These are phyloP conservation scores for Cutaneotrichosporon sp. DNA, from an alignment of 1,284 basidiomycete genomes.

Conservation along the genomic window DNA sequence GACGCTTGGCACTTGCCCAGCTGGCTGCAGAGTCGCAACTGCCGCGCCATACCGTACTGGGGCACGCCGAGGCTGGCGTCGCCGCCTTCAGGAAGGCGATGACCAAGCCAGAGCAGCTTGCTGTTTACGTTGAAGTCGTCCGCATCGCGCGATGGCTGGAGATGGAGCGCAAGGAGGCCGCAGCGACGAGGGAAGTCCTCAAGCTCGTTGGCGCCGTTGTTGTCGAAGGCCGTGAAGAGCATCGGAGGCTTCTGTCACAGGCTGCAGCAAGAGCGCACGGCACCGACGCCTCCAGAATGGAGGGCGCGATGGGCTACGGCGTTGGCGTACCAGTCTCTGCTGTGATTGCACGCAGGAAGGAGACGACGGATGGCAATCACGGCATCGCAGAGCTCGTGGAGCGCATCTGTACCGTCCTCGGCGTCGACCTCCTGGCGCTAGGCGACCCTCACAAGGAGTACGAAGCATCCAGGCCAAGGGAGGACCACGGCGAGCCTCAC, in stretches of 20 bases:
- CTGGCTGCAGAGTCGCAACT: slow-evolving; percentile 69
- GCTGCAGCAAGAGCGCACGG: not conserved
- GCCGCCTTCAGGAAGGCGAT: slow-evolving; percentile 84
- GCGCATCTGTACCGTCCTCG: slow-evolving; percentile 66
- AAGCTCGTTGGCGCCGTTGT: slow-evolving; percentile 76
- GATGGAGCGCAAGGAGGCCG: slow-evolving; percentile 80
- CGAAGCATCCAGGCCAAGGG: slow-evolving; percentile 21
- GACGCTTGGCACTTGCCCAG: slow-evolving; percentile 59
- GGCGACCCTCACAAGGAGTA: slow-evolving; percentile 16
- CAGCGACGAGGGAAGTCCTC: slow-evolving; percentile 77
- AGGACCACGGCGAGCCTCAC: slow-evolving; percentile 14
- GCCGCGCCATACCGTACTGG: slow-evolving; percentile 66
- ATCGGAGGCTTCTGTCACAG: slow-evolving; percentile 11
- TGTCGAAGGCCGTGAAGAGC: slow-evolving; percentile 55
- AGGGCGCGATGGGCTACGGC: not conserved
- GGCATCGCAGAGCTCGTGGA: slow-evolving; percentile 72
- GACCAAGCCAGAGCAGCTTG: slow-evolving; percentile 70
- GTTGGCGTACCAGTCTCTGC: slow-evolving; percentile 1
- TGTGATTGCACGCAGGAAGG: slow-evolving; percentile 68
- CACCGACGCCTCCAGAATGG: not conserved
- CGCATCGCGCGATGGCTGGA: slow-evolving; percentile 75
- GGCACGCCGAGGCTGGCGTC: slow-evolving; percentile 66
- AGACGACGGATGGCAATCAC: slow-evolving; percentile 73
- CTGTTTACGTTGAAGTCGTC: slow-evolving; percentile 67
- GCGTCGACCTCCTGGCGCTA: slow-evolving; percentile 13